Percentiles rank a stretch among this genome's conserved stretches.
Evolutionary conservation across 2,329 filamentous ascomycete genomes (phyloP).

Genomic region (Aotearoamyces nothofagi): DNA sequence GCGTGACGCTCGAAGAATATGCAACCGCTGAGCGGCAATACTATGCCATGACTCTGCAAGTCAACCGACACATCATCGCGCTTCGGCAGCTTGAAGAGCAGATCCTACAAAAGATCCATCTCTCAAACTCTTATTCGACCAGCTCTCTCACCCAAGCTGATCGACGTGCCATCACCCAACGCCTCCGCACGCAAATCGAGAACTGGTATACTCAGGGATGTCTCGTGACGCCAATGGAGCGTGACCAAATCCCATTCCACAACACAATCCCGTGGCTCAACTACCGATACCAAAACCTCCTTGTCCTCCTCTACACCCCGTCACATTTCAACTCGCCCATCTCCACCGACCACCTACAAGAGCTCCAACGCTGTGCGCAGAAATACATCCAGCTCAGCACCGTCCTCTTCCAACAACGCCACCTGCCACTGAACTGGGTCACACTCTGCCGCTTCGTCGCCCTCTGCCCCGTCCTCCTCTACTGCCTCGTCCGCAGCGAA

Average conservation of each 20-base stretch:
- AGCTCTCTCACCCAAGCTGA: constrained; percentile 28
- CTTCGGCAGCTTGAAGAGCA: constrained; percentile 27
- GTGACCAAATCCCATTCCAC: too few species aligned
- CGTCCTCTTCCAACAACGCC: constrained; percentile 25
- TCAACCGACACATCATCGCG: constrained; percentile 28
- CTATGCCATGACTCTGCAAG: constrained; percentile 26
- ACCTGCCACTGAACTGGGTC: constrained; percentile 27
- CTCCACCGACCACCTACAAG: constrained; percentile 16
- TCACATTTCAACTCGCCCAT: constrained; percentile 24
- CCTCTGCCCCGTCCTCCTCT: constrained; percentile 23
- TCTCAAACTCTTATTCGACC: constrained; percentile 31
- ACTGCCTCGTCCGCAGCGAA: constrained; percentile 10
- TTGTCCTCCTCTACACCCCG: constrained; percentile 26
- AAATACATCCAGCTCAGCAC: constrained; percentile 27
- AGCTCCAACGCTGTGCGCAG: constrained; percentile 24
- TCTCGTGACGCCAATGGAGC: too few species aligned
- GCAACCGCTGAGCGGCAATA: constrained; percentile 22
- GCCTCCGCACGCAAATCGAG: too few species aligned
- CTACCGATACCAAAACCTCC: too few species aligned
- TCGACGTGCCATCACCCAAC: too few species aligned
- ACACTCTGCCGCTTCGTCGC: constrained; percentile 25
- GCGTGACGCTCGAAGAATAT: constrained; percentile 29
- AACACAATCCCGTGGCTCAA: too few species aligned
- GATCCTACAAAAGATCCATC: constrained; percentile 23
- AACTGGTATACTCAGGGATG: too few species aligned